Conservation (phyloP, 148 eudicot species). For the Vaccinium macrocarpon region DNA sequence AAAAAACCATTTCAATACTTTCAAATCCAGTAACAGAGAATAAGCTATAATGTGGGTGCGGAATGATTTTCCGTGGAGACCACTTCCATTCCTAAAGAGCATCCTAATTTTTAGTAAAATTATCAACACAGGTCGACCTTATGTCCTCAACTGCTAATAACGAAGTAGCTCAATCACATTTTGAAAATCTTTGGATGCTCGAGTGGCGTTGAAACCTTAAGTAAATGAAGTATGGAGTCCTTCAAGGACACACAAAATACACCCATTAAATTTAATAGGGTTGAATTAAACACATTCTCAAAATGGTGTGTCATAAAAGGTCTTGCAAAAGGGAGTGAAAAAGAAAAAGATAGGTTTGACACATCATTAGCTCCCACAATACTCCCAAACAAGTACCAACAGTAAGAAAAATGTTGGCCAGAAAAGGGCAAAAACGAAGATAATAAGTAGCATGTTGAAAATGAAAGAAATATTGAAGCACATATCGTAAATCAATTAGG, state of each 20-base stretch:
- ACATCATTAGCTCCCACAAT: background rate
- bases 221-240: background rate
- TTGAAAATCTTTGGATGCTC: background rate
- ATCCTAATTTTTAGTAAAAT: background rate
- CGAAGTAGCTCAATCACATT: background rate
- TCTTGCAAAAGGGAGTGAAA: background rate
- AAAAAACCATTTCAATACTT: background rate
- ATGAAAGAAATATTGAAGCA: too few relatives aligned
- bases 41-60: background rate
- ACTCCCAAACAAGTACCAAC: background rate
- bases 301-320: background rate
- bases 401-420: background rate
- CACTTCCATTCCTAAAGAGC: background rate
- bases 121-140: background rate
- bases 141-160: background rate
- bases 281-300: background rate
- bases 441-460: background rate
- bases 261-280: background rate
- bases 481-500: too few relatives aligned
- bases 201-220: background rate
- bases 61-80: background rate
- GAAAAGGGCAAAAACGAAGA: background rate
- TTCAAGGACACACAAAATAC: background rate
- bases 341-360: background rate
- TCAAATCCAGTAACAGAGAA: background rate